phyloP scores from a whole-genome alignment of 768 basidiomycete genomes.

The Tricholoma terreum region DNA sequence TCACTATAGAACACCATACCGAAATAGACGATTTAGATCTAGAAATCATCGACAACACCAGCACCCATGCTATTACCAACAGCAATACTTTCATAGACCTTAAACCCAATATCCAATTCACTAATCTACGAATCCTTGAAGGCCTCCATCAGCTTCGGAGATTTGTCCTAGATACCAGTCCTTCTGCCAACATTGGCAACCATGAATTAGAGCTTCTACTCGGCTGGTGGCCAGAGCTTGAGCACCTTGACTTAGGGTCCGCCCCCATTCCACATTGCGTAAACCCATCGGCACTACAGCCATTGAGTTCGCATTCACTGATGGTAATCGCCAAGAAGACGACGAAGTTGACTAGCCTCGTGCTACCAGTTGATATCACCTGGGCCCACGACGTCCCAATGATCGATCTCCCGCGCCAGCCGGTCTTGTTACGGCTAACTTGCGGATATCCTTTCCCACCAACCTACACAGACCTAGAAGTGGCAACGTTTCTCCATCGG shows the following conservation, averaged over 20 bases:
- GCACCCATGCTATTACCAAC: slow-evolving; percentile 5
- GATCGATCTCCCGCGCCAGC: slow-evolving; percentile 13
- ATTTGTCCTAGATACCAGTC: slow-evolving; percentile 37
- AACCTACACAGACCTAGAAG: slow-evolving; percentile 13
- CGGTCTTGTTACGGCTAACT: slow-evolving; percentile 31
- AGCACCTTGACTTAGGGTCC: slow-evolving; percentile 40
- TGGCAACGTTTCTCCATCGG: slow-evolving; percentile 28
- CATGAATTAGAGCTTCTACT: slow-evolving; percentile 34
- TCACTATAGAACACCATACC: slow-evolving; percentile 43
- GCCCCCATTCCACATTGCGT: slow-evolving; percentile 23
- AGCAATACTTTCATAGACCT: slow-evolving; percentile 1
- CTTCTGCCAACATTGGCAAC: slow-evolving; percentile 38
- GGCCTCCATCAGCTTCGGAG: slow-evolving; percentile 30
- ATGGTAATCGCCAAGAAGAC: slow-evolving; percentile 22
- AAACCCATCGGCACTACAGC: slow-evolving; percentile 10
- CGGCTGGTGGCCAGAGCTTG: slow-evolving; percentile 44
- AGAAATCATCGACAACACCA: slow-evolving; percentile 17
- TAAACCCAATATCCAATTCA: slow-evolving; percentile 22
- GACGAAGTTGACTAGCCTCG: slow-evolving; percentile 26
- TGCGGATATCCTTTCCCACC: slow-evolving; percentile 30
- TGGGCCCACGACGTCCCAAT: neutral
- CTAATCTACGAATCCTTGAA: slow-evolving; percentile 33
- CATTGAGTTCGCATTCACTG: slow-evolving; percentile 28
- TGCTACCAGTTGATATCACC: slow-evolving; percentile 27
- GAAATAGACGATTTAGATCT: slow-evolving; percentile 32